These are phyloP conservation scores for Didymella glomerata DNA, from an alignment of 2,329 filamentous ascomycete genomes.

Conservation along the genomic window DNA sequence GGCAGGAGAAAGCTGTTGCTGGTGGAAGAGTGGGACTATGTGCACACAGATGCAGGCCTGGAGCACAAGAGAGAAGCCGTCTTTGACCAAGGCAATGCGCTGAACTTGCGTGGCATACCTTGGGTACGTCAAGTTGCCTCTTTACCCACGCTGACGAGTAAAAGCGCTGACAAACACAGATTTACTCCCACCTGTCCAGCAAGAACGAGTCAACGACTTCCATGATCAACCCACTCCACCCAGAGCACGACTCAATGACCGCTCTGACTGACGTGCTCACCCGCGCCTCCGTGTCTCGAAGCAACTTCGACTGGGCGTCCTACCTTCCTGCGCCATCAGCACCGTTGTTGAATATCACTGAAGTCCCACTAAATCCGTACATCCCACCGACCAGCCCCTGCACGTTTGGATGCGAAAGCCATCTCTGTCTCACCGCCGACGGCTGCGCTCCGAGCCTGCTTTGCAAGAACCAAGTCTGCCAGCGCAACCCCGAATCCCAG, in stretches of 20 bases:
- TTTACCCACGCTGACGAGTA: neutral
- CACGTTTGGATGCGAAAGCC: conserved; percentile 44
- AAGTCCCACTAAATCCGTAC: conserved; percentile 41
- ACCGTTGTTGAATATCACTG: conserved; percentile 31
- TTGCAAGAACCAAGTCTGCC: conserved; percentile 47
- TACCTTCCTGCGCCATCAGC: conserved; percentile 36
- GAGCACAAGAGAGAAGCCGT: conserved; percentile 45
- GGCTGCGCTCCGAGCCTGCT: conserved; percentile 37
- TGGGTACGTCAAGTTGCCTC: conserved; percentile 35
- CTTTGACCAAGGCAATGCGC: conserved; percentile 47
- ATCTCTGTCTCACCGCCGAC: conserved; percentile 42
- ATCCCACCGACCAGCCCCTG: conserved; percentile 40
- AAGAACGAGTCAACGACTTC: conserved; percentile 36
- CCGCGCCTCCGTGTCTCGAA: conserved; percentile 36
- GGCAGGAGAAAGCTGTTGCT: conserved; percentile 42
- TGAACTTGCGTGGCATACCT: conserved; percentile 49
- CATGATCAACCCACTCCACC: conserved; percentile 35
- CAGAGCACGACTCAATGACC: conserved; percentile 33
- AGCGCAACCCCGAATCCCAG: conserved; percentile 27
- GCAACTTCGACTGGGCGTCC: conserved; percentile 42
- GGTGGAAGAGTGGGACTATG: conserved; percentile 47
- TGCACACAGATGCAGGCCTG: conserved; percentile 35
- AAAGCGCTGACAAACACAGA: conserved; percentile 23
- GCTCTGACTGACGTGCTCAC: conserved; percentile 35
- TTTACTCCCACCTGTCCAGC: conserved; percentile 44